Percentiles rank a stretch among this genome's conserved stretches.
Evolutionary conservation across 768 basidiomycete genomes (phyloP).

Genomic region (Rhizopogon salebrosus): DNA sequence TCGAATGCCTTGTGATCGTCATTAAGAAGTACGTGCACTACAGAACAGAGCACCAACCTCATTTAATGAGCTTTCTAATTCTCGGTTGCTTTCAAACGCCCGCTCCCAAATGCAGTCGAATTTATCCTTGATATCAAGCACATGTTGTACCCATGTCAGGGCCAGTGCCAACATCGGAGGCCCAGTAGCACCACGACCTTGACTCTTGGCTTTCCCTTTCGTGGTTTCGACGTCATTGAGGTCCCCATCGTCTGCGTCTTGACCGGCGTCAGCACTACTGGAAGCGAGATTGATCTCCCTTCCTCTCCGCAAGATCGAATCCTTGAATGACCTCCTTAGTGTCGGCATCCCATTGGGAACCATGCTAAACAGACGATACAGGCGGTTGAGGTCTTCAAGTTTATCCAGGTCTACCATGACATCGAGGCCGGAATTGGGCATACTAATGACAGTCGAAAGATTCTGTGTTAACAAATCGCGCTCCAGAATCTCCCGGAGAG

Average conservation of each 20-base stretch:
- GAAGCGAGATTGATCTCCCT: constrained; percentile 71
- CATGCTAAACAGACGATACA: constrained; percentile 71
- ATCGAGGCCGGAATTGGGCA: constrained; percentile 82
- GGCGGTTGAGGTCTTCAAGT: constrained; percentile 65
- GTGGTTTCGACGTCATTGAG: constrained; percentile 31
- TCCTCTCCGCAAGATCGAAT: constrained; percentile 69
- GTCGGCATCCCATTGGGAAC: constrained; percentile 62
- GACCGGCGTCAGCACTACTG: constrained; percentile 31
- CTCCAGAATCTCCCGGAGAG: constrained; percentile 73
- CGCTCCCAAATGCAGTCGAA: constrained; percentile 73
- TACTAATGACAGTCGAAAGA: constrained; percentile 65
- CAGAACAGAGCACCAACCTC: constrained; percentile 48
- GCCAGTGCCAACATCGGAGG: constrained; percentile 52
- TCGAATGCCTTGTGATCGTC: constrained; percentile 70
- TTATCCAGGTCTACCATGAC: constrained; percentile 82
- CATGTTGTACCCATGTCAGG: constrained; percentile 89
- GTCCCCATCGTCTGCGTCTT: constrained; percentile 30
- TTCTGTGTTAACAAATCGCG: constrained; percentile 74
- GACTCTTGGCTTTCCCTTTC: constrained; percentile 46
- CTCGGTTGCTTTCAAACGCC: constrained; percentile 69
- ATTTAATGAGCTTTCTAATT: constrained; percentile 75
- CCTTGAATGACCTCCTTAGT: constrained; percentile 64
- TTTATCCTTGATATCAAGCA: constrained; percentile 87
- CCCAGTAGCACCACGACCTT: constrained; percentile 39
- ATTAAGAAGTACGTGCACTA: constrained; percentile 2